Percentiles rank a stretch among this genome's conserved stretches.
Conservation (phyloP, 2,329 filamentous ascomycete genomes). For the Ramularia endophylla region DNA sequence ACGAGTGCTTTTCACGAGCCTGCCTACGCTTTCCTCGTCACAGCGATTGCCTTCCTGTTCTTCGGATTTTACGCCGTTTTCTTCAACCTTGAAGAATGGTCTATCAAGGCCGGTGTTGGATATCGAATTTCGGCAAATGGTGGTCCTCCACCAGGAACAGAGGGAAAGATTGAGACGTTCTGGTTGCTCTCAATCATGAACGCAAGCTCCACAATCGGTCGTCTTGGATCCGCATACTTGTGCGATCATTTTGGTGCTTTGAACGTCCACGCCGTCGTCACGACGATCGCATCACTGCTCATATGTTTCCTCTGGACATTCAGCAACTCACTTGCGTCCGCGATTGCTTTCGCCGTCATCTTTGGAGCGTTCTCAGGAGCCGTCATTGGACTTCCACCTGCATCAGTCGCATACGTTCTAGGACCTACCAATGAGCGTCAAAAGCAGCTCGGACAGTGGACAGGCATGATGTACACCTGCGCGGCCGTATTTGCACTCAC, state of each 20-base stretch:
- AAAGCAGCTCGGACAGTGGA: constrained; percentile 46
- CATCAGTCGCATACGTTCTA: constrained; percentile 44
- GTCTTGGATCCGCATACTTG: constrained; percentile 40
- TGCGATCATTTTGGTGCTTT: constrained; percentile 42
- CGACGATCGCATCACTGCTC: constrained; percentile 38
- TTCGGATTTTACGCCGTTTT: constrained; percentile 49
- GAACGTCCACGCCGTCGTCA: constrained; percentile 41
- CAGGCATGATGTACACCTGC: constrained; percentile 48
- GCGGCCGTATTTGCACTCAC: constrained; percentile 41
- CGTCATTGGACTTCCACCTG: constrained; percentile 47
- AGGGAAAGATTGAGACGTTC: constrained; percentile 40
- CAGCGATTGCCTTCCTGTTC: constrained; percentile 43
- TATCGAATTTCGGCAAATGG: constrained; percentile 20
- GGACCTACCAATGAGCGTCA: constrained; percentile 25
- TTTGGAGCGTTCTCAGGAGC: constrained; percentile 46
- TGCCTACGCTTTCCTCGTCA: constrained; percentile 41
- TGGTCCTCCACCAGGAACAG: constrained; percentile 15
- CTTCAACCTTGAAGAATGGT: constrained; percentile 51
- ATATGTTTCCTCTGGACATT: constrained; percentile 41
- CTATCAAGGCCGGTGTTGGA: constrained; percentile 38
- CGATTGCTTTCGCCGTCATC: constrained; percentile 44
- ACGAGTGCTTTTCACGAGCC: constrained; percentile 38
- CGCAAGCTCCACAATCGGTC: constrained; percentile 42
- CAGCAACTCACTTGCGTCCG: constrained; percentile 31
- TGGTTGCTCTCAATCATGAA: constrained; percentile 49